Conservation (phyloP, 2,329 filamentous ascomycete species). For the Botryotinia narcissicola region DNA sequence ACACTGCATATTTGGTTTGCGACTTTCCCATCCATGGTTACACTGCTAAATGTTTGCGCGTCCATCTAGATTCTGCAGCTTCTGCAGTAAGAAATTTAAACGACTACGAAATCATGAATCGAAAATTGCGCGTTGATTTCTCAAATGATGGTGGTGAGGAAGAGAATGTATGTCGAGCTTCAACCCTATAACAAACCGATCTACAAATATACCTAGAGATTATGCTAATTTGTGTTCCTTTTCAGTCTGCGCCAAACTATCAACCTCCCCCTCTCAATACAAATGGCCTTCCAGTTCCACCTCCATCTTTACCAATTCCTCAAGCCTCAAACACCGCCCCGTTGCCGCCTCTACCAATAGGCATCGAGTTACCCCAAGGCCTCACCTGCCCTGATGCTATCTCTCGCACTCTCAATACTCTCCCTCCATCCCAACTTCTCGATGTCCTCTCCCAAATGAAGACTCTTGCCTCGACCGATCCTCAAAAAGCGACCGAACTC, state of each 20-base stretch:
- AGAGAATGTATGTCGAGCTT: constrained; percentile 41
- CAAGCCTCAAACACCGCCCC: constrained; percentile 45
- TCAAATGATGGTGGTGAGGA: constrained; percentile 80
- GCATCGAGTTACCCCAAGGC: constrained; percentile 78
- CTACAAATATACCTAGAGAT: background rate
- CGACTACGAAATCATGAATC: constrained; percentile 91
- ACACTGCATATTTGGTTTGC: constrained; percentile 13
- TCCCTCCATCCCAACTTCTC: constrained; percentile 84
- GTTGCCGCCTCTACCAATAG: constrained; percentile 79
- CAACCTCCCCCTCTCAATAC: constrained; percentile 22
- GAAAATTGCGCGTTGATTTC: constrained; percentile 93
- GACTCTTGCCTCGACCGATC: constrained; percentile 76
- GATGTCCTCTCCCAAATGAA: constrained; percentile 97
- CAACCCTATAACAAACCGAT: background rate
- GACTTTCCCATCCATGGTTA: background rate
- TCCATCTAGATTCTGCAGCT: constrained; percentile 68
- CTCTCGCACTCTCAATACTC: constrained; percentile 81
- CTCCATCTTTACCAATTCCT: constrained; percentile 32
- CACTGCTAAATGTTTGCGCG: constrained; percentile 13
- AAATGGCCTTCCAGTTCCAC: constrained; percentile 37
- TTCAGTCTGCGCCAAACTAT: constrained; percentile 11
- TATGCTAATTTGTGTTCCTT: background rate
- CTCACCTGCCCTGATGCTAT: constrained; percentile 87
- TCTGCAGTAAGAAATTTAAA: constrained; percentile 95
- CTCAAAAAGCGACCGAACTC: constrained; percentile 79